A percentile compares a stretch with the other conserved stretches of the same genome.
phyloP scores from a whole-genome alignment of 768 basidiomycete species.

The Suillus subalutaceus region DNA sequence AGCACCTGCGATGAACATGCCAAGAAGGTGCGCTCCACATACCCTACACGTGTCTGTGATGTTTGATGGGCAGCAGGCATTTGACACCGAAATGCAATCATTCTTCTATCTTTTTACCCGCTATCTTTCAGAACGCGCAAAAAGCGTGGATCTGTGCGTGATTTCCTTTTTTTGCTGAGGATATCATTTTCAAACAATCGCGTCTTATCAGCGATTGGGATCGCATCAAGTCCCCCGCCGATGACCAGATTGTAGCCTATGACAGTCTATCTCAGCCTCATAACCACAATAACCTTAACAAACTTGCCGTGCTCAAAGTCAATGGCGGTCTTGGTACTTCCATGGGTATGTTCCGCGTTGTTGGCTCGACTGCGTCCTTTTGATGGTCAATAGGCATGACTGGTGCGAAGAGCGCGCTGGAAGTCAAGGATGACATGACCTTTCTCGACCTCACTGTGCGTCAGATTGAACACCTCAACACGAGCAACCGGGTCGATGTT shows the following conservation, averaged over 20 bases:
- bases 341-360: slow-evolving; percentile 43
- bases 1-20: slow-evolving; percentile 73
- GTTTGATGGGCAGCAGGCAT: slow-evolving; percentile 48
- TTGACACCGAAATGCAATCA: slow-evolving; percentile 81
- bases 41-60: slow-evolving; percentile 13
- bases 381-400: slow-evolving; percentile 44
- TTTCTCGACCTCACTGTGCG: slow-evolving; percentile 69
- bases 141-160: slow-evolving; percentile 69
- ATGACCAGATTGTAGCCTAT: slow-evolving; percentile 67
- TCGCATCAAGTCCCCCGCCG: slow-evolving; percentile 62
- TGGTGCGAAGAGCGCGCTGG: slow-evolving; percentile 72
- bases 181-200: slow-evolving; percentile 8
- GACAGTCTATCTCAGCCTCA: slow-evolving; percentile 46
- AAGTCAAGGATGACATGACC: slow-evolving; percentile 73
- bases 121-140: slow-evolving; percentile 71
- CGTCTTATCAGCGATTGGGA: slow-evolving; percentile 36
- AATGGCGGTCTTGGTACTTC: slow-evolving; percentile 77
- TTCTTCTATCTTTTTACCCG: slow-evolving; percentile 86
- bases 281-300: slow-evolving; percentile 57
- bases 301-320: slow-evolving; percentile 78
- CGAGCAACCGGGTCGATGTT: slow-evolving; percentile 62
- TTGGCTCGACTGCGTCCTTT: not conserved
- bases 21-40: slow-evolving; percentile 64
- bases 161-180: slow-evolving; percentile 19
- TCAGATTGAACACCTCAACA: slow-evolving; percentile 73